These are phyloP conservation scores for Sporothrix globosa DNA, from an alignment of 2,329 filamentous ascomycete species.

Conservation along the genomic window DNA sequence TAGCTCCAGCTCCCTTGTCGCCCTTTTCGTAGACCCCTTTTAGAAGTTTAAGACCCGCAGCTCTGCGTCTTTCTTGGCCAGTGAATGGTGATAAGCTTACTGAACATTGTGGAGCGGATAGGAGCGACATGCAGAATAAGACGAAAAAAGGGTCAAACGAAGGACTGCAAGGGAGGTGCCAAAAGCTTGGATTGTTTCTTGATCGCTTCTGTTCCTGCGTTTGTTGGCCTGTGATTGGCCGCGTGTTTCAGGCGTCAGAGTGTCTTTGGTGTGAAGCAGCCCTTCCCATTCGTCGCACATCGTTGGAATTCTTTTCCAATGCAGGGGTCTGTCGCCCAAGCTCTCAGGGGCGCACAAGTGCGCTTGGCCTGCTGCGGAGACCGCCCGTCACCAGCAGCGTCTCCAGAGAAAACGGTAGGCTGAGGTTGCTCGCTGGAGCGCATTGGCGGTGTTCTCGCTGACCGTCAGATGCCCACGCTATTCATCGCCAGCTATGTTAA, in stretches of 20 bases:
- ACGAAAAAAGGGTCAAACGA: slow-evolving; percentile 6
- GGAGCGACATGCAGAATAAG: neutral
- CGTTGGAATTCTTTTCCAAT: neutral
- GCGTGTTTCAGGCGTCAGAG: slow-evolving; percentile 28
- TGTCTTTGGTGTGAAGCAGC: neutral
- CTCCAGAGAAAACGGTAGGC: slow-evolving; percentile 15
- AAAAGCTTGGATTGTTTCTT: slow-evolving; percentile 32
- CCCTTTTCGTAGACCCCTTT: slow-evolving; percentile 2
- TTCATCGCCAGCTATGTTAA: neutral
- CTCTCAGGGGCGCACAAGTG: neutral
- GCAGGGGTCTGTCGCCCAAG: slow-evolving; percentile 4
- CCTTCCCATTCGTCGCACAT: neutral
- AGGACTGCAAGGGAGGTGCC: neutral
- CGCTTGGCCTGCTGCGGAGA: slow-evolving; percentile 9
- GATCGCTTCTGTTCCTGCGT: neutral
- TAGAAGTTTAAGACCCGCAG: neutral
- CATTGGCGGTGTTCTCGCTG: neutral
- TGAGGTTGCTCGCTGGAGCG: neutral
- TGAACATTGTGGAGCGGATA: neutral
- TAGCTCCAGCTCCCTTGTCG: slow-evolving; percentile 1
- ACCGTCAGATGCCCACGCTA: slow-evolving; percentile 21
- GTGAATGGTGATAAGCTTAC: slow-evolving; percentile 24
- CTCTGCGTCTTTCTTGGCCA: slow-evolving; percentile 21
- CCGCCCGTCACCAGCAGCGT: slow-evolving; percentile 14
- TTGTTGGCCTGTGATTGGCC: slow-evolving; percentile 33